Conservation (phyloP, 805 yeast genomes). For the Cyberlindnera meyerae region DNA sequence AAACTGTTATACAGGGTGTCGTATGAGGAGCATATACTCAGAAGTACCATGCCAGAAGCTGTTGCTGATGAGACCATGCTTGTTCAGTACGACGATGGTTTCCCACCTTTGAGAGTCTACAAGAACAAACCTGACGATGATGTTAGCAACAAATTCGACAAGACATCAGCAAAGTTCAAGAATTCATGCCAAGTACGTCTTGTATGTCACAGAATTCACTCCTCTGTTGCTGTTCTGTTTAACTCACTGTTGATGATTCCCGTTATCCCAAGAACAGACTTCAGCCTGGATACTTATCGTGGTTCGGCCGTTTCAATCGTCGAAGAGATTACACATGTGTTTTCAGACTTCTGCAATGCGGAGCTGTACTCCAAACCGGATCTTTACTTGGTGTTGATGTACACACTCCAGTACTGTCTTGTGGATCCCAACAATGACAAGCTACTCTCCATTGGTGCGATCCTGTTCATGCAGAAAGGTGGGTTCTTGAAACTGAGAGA, state of each 20-base stretch:
- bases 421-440: conserved; percentile 30
- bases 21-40: conserved; percentile 52
- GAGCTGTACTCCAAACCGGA: conserved; percentile 19
- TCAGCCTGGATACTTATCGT: conserved; percentile 29
- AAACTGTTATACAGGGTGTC: conserved; percentile 45
- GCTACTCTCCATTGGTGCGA: conserved; percentile 34
- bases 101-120: conserved; percentile 39
- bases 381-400: conserved; percentile 32
- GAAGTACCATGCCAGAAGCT: conserved; percentile 42
- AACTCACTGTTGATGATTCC: conserved; percentile 41
- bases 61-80: conserved; percentile 42
- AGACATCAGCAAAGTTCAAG: conserved; percentile 55
- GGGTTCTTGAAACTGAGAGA: conserved; percentile 37
- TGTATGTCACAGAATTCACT: conserved; percentile 45
- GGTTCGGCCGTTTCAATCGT: conserved; percentile 39
- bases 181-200: conserved; percentile 55
- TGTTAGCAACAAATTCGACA: conserved; percentile 31
- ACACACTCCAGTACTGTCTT: conserved; percentile 33
- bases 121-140: conserved; percentile 34
- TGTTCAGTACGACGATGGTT: conserved; percentile 25
- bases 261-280: conserved; percentile 46
- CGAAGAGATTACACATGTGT: conserved; percentile 24
- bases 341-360: conserved; percentile 23
- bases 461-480: conserved; percentile 48
- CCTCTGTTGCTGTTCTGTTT: conserved; percentile 37